These are phyloP conservation scores for Fulvia fulva DNA, from an alignment of 2,329 filamentous ascomycete genomes.

Conservation along the genomic window DNA sequence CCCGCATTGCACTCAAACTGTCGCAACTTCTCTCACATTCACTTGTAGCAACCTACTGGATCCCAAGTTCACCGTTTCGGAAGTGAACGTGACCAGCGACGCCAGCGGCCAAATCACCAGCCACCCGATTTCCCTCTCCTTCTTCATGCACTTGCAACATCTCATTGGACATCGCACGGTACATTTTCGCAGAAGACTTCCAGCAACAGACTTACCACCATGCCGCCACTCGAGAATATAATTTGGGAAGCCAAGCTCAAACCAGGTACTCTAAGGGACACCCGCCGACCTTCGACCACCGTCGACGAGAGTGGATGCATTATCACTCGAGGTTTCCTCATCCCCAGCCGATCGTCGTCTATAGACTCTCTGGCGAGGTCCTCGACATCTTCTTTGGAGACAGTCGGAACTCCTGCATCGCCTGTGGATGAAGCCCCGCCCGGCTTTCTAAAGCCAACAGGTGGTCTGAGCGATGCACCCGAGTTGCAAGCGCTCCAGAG, in stretches of 20 bases:
- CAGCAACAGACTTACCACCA: slow-evolving; percentile 1
- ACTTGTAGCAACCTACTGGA: background rate
- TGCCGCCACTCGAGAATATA: slow-evolving; percentile 9
- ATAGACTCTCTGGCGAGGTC: slow-evolving; percentile 7
- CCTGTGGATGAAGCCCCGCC: slow-evolving; percentile 9
- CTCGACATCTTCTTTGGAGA: slow-evolving; percentile 9
- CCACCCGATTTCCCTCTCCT: background rate
- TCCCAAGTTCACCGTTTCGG: background rate
- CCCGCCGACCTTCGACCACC: slow-evolving; percentile 15
- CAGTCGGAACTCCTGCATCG: slow-evolving; percentile 12
- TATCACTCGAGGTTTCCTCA: slow-evolving; percentile 21
- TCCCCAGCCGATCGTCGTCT: slow-evolving; percentile 17
- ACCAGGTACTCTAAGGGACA: slow-evolving; percentile 5
- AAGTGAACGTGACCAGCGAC: background rate
- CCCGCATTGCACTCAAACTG: background rate
- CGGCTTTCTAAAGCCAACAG: slow-evolving; percentile 9
- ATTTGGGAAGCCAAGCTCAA: slow-evolving; percentile 16
- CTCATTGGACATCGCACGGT: slow-evolving; percentile 6
- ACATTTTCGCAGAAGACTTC: background rate
- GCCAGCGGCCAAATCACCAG: background rate
- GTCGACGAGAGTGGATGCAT: slow-evolving; percentile 20
- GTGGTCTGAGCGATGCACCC: slow-evolving; percentile 6
- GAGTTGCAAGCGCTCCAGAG: slow-evolving; percentile 6
- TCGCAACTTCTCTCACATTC: background rate
- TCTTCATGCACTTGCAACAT: slow-evolving; percentile 6